Percentiles rank a stretch among this genome's conserved stretches.
These are phyloP conservation scores for Calonectria honghensis DNA, from an alignment of 2,329 filamentous ascomycete species.

Conservation along the genomic window DNA sequence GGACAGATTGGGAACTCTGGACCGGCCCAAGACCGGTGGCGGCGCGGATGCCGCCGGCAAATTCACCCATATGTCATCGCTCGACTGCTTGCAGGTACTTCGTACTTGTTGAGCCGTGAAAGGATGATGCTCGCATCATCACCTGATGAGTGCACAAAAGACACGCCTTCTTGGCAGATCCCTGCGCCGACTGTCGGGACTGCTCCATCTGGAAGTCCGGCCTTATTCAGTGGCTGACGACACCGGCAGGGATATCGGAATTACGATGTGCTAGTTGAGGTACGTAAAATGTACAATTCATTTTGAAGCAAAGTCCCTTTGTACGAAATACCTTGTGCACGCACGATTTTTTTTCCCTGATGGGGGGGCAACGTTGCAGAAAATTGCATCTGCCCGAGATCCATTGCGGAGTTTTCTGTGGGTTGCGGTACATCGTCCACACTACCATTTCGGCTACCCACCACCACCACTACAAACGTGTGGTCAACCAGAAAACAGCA, in stretches of 20 bases:
- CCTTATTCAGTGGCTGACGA: constrained; percentile 45
- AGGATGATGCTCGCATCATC: constrained; percentile 51
- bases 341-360: not conserved
- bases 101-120: constrained; percentile 41
- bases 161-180: constrained; percentile 50
- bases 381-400: constrained; percentile 29
- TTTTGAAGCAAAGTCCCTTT: constrained; percentile 2
- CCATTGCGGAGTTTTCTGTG: constrained; percentile 37
- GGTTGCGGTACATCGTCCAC: constrained; percentile 35
- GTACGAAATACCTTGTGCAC: constrained; percentile 27
- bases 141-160: constrained; percentile 48
- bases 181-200: constrained; percentile 51
- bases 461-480: constrained; percentile 40
- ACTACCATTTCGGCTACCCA: constrained; percentile 34
- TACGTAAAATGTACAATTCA: constrained; percentile 31
- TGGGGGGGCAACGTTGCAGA: constrained; percentile 27
- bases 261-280: constrained; percentile 38
- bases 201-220: constrained; percentile 55
- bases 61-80: constrained; percentile 44
- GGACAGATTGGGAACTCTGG: constrained; percentile 51
- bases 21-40: constrained; percentile 46
- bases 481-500: constrained; percentile 2
- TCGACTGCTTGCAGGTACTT: constrained; percentile 42
- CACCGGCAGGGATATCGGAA: constrained; percentile 45
- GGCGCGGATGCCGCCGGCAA: constrained; percentile 53